Evolutionary conservation across 2,329 filamentous ascomycete genomes (phyloP), one percentile per base, ranked within the genome.

Genomic region (Periconia sp.): DNA sequence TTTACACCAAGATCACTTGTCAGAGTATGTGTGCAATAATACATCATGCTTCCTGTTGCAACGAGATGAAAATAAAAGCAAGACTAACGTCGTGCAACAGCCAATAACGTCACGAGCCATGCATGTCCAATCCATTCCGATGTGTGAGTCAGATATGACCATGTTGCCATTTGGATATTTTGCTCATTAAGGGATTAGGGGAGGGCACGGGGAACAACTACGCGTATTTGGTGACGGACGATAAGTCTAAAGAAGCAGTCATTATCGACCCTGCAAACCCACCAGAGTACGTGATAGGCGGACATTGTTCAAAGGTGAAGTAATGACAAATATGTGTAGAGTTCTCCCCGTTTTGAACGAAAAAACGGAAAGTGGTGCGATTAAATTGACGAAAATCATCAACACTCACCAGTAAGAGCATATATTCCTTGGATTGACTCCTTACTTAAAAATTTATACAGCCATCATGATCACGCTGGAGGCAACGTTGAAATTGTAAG

Each of bases 391-490:
- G 20, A 90, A 87, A 47, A 96, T 99, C 69, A 87, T 97, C 66
- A 99, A 99, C 71, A 99, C 94, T 1, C 94, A 99, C 69, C 93
- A 97, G 92, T 96, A 79, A 75, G 90, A 75, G 23, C 23, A 27
- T 27, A 27, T 35, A 1, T 15, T 23, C 5, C 15, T 19, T 23
- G 8, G 18, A 7, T 10, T 9, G 17, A 33, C 3, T 1, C 18
- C 15, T 11, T 11, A 41, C 53, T 65, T 15, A 66, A 42, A 47
- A 19, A 17, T 9, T 33, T n/a, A 18, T 20, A 40, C 56, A 96
- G 92, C 71, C 94, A 99, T 72, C 88, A 88, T 81, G 94, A 99
- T 63, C 94, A 99, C 75, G 88, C 94, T 1, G 94, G 94, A 58
- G 94, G 94, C 9, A 99, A 99, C 73, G 82, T 84, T 53, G 86